Conservation (phyloP, 805 yeast species). For the Candida xyloterini region DNA sequence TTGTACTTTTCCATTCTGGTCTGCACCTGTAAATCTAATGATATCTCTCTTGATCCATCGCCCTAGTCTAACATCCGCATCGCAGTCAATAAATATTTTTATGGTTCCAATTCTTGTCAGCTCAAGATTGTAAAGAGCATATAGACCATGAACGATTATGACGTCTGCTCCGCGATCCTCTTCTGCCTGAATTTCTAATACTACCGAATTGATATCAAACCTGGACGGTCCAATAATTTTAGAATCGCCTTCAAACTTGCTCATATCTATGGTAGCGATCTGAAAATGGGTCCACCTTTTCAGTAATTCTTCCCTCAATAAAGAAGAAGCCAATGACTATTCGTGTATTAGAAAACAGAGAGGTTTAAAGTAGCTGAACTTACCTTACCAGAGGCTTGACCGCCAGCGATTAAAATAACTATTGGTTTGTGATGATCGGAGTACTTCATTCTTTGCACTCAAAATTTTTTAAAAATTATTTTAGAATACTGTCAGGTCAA, state of each 20-base stretch:
- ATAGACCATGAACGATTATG: constrained; percentile 68
- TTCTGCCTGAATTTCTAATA: constrained; percentile 12
- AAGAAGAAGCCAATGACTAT: constrained; percentile 26
- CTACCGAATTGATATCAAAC: constrained; percentile 36
- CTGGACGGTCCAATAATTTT: constrained; percentile 37
- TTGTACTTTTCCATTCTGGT: constrained; percentile 7
- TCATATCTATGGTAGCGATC: constrained; percentile 26
- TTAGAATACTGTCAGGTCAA: neutral
- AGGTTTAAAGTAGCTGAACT: constrained; percentile 4
- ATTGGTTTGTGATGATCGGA: constrained; percentile 5
- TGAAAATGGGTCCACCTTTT: constrained; percentile 18
- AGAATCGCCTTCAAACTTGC: constrained; percentile 10
- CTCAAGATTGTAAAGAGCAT: constrained; percentile 65
- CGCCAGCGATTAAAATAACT: constrained; percentile 33
- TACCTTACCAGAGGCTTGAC: constrained; percentile 37
- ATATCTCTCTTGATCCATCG: constrained; percentile 58
- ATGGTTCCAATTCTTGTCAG: constrained; percentile 57
- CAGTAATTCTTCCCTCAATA: constrained; percentile 23
- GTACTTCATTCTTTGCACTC: neutral
- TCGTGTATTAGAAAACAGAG: neutral
- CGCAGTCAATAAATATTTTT: constrained; percentile 76
- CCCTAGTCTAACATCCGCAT: constrained; percentile 80
- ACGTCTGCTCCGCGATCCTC: constrained; percentile 27
- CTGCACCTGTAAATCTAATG: constrained; percentile 4
- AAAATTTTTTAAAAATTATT: neutral